Base-by-base conservation (phyloP, 805 yeast species). In the Ogataea degrootiae region DNA sequence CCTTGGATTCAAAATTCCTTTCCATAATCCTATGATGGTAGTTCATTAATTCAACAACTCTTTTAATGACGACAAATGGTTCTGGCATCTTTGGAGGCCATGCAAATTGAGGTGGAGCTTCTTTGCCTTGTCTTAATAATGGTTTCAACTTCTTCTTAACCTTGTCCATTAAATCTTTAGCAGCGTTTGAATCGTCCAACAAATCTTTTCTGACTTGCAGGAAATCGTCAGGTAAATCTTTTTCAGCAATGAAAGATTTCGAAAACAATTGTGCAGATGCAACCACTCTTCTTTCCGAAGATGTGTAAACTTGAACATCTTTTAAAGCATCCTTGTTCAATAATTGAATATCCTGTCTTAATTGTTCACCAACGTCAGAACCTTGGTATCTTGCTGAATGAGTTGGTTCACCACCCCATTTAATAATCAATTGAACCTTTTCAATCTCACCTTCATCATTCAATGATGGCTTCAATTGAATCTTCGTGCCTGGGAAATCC, bases 381-480 rank as follows among this genome's bases (percentile, higher is more conserved):
- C 97, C 96, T 69, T 94, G 99, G 64, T 89, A 87, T 53, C 84
- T 79, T 2, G 98, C 97, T 11, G 97, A 90, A 66, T 94, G 99
- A 1, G 99, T 94, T 6, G 99, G 97, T 67, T 94, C 99, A 53
- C 99, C 99, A 58, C 99, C 99, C 99, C 99, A 94, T 65, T 94
- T 94, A 58, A 94, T 73, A 52, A 94, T 95, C 53, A 94, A 83
- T 67, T 94, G 99, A 22, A 92, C 97, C 63, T 94, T 94, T 55
- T 92, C 97, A 19, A 94, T 94, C 34, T 83, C 82, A 49, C 73
- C 75, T 37, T 79, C 82, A 14, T 73, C 69, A 57, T 77, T 76
- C 47, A 91, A 62, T 4, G 92, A 83, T 0, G 99, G 99, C 65
- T 94, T 94, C 58, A 94, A 70, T 69, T 94, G 99, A 51, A 94